Evolutionary conservation across 2,329 filamentous ascomycete genomes (phyloP).

Genomic region (Talaromyces islandicus): DNA sequence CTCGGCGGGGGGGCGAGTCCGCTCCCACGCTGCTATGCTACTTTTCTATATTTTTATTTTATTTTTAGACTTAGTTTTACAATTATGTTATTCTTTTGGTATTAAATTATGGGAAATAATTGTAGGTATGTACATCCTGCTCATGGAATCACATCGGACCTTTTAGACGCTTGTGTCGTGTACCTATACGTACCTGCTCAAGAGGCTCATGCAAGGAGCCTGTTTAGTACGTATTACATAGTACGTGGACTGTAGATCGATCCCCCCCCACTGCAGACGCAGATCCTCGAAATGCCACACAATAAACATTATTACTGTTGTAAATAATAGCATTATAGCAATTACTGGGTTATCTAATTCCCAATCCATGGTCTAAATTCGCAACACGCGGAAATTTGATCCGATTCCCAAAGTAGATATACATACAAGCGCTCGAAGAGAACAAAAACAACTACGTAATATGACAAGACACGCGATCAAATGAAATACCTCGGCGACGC

Average conservation of each 20-base stretch:
- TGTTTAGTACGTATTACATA: no score
- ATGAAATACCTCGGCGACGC: neutral
- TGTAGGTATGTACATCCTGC: no score
- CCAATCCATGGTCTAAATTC: neutral
- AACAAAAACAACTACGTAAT: neutral
- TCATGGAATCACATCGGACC: no score
- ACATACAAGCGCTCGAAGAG: neutral
- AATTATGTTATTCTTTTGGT: no score
- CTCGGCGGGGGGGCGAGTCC: neutral
- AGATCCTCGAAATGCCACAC: neutral
- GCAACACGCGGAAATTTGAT: neutral
- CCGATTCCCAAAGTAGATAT: neutral
- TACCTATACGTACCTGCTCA: no score
- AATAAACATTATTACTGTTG: no score
- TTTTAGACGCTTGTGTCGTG: no score
- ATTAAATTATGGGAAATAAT: no score
- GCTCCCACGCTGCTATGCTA: neutral
- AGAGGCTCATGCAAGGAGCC: neutral
- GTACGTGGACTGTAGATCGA: no score
- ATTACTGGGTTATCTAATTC: no score
- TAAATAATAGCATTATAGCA: no score
- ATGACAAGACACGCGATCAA: neutral
- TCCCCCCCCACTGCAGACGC: neutral
- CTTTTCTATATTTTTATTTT: neutral
- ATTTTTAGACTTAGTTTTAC: neutral